A percentile compares a stretch with the other conserved stretches of the same genome.
Conservation (phyloP, 2,329 filamentous ascomycete genomes). For the Pseudogymnoascus sp. region DNA sequence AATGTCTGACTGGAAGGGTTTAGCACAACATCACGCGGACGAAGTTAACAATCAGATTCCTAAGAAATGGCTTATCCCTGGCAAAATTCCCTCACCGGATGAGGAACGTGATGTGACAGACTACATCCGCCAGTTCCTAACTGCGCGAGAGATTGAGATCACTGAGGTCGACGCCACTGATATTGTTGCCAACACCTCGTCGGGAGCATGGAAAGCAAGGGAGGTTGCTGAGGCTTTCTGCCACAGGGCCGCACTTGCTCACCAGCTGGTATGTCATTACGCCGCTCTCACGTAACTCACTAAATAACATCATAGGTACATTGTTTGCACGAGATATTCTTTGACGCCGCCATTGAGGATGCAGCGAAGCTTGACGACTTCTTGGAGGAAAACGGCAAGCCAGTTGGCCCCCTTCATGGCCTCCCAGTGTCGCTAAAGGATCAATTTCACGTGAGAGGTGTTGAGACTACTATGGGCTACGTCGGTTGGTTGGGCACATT, state of each 20-base stretch:
- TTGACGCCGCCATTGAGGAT: conserved; percentile 41
- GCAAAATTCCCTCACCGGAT: no score
- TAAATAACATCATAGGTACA: no score
- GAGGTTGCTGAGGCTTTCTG: conserved; percentile 46
- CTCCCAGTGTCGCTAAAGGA: conserved; percentile 35
- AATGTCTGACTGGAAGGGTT: no score
- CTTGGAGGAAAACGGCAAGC: conserved; percentile 31
- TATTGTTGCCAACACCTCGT: conserved; percentile 45
- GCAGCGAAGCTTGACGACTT: conserved; percentile 46
- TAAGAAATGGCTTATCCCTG: no score
- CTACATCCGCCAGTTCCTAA: no score
- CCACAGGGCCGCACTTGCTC: conserved; percentile 45
- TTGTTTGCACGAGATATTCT: conserved; percentile 50
- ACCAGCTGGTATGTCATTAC: conserved; percentile 49
- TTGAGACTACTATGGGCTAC: conserved; percentile 46
- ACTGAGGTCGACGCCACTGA: conserved; percentile 51
- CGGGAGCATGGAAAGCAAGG: conserved; percentile 47
- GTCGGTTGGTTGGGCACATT: conserved; percentile 54
- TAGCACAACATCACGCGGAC: no score
- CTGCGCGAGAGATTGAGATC: conserved; percentile 48
- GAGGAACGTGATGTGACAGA: no score
- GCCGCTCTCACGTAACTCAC: conserved; percentile 25
- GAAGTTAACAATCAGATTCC: no score
- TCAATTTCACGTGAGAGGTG: conserved; percentile 28
- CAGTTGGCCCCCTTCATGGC: conserved; percentile 36